phyloP scores from a whole-genome alignment of 2,329 filamentous ascomycete species.

The Dothiorella sarmentorum region DNA sequence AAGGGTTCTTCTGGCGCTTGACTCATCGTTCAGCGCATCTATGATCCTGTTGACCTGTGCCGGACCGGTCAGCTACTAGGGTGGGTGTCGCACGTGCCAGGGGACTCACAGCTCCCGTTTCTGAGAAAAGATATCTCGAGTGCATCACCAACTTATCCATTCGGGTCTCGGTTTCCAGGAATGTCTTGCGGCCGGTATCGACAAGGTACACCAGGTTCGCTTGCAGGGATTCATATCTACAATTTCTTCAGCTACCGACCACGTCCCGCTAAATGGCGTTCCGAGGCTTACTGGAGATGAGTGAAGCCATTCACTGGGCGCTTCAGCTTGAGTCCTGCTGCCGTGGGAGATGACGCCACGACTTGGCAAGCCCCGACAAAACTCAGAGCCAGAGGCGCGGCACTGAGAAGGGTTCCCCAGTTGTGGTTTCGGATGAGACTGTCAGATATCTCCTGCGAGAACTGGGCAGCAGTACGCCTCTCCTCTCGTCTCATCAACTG shows the following conservation, averaged over 20 bases:
- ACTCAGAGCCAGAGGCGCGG: slow-evolving; percentile 8
- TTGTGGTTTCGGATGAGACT: slow-evolving; percentile 8
- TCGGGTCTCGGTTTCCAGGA: slow-evolving; percentile 11
- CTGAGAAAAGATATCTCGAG: neutral
- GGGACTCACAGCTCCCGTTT: neutral
- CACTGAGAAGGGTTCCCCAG: slow-evolving; percentile 8
- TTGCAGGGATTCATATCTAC: slow-evolving; percentile 1
- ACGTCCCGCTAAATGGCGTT: no score
- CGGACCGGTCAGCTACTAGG: neutral
- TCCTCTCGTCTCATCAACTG: neutral
- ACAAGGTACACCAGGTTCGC: slow-evolving; percentile 4
- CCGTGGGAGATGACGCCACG: slow-evolving; percentile 8
- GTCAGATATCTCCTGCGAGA: slow-evolving; percentile 5
- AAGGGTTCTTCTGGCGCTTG: neutral
- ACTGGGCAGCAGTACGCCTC: slow-evolving; percentile 25
- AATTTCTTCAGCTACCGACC: neutral
- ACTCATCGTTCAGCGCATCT: neutral
- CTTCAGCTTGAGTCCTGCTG: neutral
- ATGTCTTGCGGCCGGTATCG: slow-evolving; percentile 5
- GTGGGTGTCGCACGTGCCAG: no score
- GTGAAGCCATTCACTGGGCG: slow-evolving; percentile 4
- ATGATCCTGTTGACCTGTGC: slow-evolving; percentile 6
- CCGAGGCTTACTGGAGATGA: neutral
- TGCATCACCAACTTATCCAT: slow-evolving; percentile 16
- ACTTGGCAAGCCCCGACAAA: slow-evolving; percentile 13